Conservation (phyloP, 78 protist species). For the Dictyostelium intermedium region DNA sequence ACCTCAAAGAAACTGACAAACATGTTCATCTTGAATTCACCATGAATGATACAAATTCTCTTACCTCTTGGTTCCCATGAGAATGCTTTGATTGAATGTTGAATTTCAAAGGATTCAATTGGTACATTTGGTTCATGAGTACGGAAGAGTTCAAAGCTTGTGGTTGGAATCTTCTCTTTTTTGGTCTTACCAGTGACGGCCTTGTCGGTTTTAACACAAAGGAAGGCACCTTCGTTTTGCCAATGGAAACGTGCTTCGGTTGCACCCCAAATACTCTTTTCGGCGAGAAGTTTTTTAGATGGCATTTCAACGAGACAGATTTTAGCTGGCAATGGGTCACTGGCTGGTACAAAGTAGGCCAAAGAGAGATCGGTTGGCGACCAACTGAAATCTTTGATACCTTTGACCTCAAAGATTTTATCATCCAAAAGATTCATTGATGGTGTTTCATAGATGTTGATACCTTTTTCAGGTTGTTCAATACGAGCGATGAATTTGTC, state of each 20-base stretch:
- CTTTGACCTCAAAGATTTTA: conserved; percentile 47
- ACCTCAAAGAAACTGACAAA: conserved; percentile 56
- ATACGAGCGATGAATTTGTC: conserved; percentile 86
- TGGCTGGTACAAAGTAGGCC: conserved; percentile 87
- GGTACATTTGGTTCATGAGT: conserved; percentile 87
- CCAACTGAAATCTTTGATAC: conserved; percentile 82
- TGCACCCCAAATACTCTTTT: conserved; percentile 89
- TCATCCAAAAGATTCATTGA: conserved; percentile 77
- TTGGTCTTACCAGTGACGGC: conserved; percentile 69
- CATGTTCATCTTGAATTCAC: conserved; percentile 27
- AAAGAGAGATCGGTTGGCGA: conserved; percentile 89
- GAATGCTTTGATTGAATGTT: conserved; percentile 37
- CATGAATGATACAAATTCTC: conserved; percentile 72
- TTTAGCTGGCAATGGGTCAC: conserved; percentile 78
- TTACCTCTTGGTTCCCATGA: conserved; percentile 90
- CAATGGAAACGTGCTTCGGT: conserved; percentile 81
- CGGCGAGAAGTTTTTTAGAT: conserved; percentile 35
- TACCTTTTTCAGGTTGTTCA: conserved; percentile 28
- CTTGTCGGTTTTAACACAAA: conserved; percentile 87
- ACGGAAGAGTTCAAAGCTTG: conserved; percentile 91
- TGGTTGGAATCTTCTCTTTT: conserved; percentile 3
- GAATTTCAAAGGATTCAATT: conserved; percentile 78
- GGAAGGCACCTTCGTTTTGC: conserved; percentile 91
- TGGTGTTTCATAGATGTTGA: conserved; percentile 76
- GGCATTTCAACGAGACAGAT: conserved; percentile 84